Evolutionary conservation across 2,329 filamentous ascomycete genomes (phyloP).

Genomic region (Monosporascus sp.): DNA sequence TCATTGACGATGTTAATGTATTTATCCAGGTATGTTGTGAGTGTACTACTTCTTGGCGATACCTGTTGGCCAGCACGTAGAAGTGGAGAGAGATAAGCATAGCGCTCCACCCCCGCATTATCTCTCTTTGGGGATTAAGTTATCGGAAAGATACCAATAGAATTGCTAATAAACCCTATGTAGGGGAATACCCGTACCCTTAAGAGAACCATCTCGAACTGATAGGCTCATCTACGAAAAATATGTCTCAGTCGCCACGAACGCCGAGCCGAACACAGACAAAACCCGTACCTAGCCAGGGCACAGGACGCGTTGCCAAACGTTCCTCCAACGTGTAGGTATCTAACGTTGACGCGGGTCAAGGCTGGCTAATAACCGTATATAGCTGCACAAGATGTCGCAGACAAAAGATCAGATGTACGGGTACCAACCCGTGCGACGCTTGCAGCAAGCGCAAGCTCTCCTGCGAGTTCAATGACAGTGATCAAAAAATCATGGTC

Average conservation of each 20-base stretch:
- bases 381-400: conserved; percentile 39
- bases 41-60: no score
- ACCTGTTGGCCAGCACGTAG: no score
- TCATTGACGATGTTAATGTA: no score
- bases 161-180: neutral
- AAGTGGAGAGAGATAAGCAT: no score
- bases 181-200: neutral
- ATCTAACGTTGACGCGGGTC: neutral
- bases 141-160: neutral
- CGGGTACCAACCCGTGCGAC: conserved; percentile 36
- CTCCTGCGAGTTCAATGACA: conserved; percentile 37
- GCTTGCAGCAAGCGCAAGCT: conserved; percentile 39
- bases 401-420: conserved; percentile 41
- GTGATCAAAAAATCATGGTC: conserved; percentile 45
- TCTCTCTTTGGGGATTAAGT: neutral
- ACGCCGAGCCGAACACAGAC: neutral
- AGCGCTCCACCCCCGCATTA: neutral
- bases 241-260: neutral
- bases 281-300: neutral
- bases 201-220: neutral
- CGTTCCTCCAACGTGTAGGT: conserved; percentile 4
- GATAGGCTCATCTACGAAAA: neutral
- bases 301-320: neutral
- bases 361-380: neutral
- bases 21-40: no score